These are phyloP conservation scores for Saturnispora hagleri DNA, from an alignment of 805 yeast species.

Conservation along the genomic window DNA sequence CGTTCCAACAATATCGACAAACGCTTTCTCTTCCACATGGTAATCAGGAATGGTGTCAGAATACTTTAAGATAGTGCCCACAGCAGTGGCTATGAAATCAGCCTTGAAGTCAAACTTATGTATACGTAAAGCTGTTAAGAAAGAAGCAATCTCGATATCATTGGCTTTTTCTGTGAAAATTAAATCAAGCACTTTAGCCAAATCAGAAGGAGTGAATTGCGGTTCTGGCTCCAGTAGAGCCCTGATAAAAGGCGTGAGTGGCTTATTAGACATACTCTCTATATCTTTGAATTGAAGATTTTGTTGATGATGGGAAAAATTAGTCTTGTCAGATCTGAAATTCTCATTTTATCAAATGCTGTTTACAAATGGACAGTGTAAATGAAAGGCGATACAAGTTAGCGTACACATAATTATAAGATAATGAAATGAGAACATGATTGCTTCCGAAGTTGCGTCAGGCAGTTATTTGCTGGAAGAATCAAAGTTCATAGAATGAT, in stretches of 20 bases:
- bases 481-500: neutral
- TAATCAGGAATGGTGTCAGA: conserved; percentile 45
- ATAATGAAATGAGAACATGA: neutral
- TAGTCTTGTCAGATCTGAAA: neutral
- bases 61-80: conserved; percentile 56
- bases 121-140: conserved; percentile 67
- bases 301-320: neutral
- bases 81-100: conserved; percentile 80
- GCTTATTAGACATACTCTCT: conserved; percentile 8
- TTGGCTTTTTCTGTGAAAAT: conserved; percentile 54
- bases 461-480: neutral
- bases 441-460: neutral
- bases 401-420: neutral
- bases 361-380: neutral
- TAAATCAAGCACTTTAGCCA: conserved; percentile 50
- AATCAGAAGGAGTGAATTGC: conserved; percentile 52
- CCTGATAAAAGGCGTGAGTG: conserved; percentile 51
- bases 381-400: neutral
- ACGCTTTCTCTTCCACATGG: conserved; percentile 40
- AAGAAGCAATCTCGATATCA: conserved; percentile 67
- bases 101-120: conserved; percentile 75
- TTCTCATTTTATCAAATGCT: neutral
- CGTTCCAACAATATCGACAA: conserved; percentile 90
- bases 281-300: too few relatives aligned
- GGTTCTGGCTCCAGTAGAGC: conserved; percentile 54